These are phyloP conservation scores for Liriodendron chinense DNA, from an alignment of 164 flowering plant genomes.

Conservation along the genomic window DNA sequence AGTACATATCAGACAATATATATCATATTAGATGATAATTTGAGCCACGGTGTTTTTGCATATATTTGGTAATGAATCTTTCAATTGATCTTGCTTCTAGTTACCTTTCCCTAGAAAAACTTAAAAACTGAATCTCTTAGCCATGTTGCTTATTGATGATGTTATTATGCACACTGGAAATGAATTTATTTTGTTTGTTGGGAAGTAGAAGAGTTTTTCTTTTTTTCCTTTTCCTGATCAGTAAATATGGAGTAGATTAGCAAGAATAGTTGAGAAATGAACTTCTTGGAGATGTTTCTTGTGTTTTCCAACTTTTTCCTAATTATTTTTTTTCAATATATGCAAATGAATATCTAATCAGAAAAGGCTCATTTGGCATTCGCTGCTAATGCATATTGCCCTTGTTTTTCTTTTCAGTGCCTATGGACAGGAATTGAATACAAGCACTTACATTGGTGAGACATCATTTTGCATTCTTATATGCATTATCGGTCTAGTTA, in stretches of 20 bases:
- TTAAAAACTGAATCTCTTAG: no score
- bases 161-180: no score
- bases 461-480: slow-evolving; percentile 55
- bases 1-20: no score
- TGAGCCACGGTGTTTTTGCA: no score
- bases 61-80: no score
- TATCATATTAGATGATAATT: no score
- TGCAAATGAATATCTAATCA: neutral
- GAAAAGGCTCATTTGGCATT: neutral
- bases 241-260: neutral
- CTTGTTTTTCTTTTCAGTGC: slow-evolving; percentile 48
- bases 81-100: no score
- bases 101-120: no score
- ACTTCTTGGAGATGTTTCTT: neutral
- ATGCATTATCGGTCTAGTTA: slow-evolving; percentile 57
- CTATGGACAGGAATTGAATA: slow-evolving; percentile 69
- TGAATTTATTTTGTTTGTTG: no score
- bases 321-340: neutral
- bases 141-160: no score
- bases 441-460: slow-evolving; percentile 62
- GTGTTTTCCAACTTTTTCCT: neutral
- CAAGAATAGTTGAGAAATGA: neutral
- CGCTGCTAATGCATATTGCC: neutral
- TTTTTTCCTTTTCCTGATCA: neutral
- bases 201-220: no score